These are phyloP conservation scores for Protomyces macrosporus DNA, from an alignment of 1,139 yeast genomes.

Conservation along the genomic window DNA sequence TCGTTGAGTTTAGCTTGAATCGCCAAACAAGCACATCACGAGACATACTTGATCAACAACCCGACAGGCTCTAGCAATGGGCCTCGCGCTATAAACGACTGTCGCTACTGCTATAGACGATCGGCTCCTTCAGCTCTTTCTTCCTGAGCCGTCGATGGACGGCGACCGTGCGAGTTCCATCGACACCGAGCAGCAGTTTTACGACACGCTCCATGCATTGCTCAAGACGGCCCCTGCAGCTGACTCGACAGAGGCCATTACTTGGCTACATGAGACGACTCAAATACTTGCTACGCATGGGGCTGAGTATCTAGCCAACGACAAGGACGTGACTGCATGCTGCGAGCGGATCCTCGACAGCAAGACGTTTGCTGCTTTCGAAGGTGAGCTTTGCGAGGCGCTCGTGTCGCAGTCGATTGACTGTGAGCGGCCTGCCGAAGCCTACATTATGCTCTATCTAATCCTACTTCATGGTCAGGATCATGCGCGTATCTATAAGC, in stretches of 20 bases:
- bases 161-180: not conserved
- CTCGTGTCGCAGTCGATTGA: conserved; percentile 34
- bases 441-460: conserved; percentile 32
- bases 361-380: conserved; percentile 35
- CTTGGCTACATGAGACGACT: not conserved
- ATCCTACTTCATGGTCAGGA: conserved; percentile 47
- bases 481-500: conserved; percentile 44
- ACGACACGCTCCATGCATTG: not conserved
- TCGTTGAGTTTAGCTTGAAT: no score
- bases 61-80: no score
- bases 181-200: not conserved
- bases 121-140: no score
- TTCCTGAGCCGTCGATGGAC: not conserved
- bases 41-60: no score
- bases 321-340: conserved; percentile 38
- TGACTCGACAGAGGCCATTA: not conserved
- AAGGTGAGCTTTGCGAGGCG: conserved; percentile 37
- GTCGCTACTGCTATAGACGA: no score
- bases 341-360: conserved; percentile 37
- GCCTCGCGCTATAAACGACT: no score
- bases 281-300: not conserved
- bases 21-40: no score
- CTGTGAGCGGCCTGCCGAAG: conserved; percentile 13
- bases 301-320: conserved; percentile 36
- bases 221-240: not conserved